Evolutionary conservation across 805 yeast genomes (phyloP).

Genomic region (Kluyveromyces aestuarii): DNA sequence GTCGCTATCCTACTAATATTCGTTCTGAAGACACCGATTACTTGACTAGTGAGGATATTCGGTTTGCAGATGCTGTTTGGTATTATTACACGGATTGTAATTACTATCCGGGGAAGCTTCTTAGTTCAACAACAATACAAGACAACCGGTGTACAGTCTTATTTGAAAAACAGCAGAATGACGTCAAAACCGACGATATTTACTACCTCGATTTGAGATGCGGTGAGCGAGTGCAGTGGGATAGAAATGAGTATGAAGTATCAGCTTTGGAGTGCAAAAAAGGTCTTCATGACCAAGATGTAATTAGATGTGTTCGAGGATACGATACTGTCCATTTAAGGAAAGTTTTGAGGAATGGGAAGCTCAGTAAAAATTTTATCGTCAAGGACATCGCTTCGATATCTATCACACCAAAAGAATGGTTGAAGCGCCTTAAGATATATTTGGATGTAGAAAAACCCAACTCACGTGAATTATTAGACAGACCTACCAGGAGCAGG

Average conservation of each 20-base stretch:
- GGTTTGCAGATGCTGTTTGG: slow-evolving; percentile 40
- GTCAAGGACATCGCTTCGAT: slow-evolving; percentile 24
- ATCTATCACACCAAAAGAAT: slow-evolving; percentile 26
- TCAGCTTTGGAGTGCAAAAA: slow-evolving; percentile 34
- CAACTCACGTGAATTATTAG: slow-evolving; percentile 9
- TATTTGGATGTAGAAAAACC: slow-evolving; percentile 10
- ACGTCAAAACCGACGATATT: slow-evolving; percentile 25
- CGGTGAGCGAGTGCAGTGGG: slow-evolving; percentile 43
- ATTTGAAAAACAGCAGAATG: slow-evolving; percentile 15
- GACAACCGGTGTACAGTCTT: slow-evolving; percentile 11
- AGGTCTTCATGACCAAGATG: slow-evolving; percentile 10
- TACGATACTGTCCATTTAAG: slow-evolving; percentile 40
- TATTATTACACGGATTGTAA: slow-evolving; percentile 34
- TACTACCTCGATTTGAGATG: slow-evolving; percentile 43
- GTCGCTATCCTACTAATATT: slow-evolving; percentile 4
- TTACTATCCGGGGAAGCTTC: slow-evolving; percentile 42
- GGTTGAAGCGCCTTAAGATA: slow-evolving; percentile 29
- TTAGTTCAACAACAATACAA: slow-evolving; percentile 14
- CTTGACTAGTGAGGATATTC: slow-evolving; percentile 23
- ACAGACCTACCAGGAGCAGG: slow-evolving; percentile 12
- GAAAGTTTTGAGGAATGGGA: slow-evolving; percentile 17
- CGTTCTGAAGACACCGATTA: slow-evolving; percentile 7
- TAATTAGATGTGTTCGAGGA: slow-evolving; percentile 51
- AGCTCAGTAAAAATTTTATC: slow-evolving; percentile 11
- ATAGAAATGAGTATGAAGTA: slow-evolving; percentile 32